A percentile compares a stretch with the other conserved stretches of the same genome.
Evolutionary conservation across 768 basidiomycete species (phyloP).

Genomic region (Boletus reticulatus): DNA sequence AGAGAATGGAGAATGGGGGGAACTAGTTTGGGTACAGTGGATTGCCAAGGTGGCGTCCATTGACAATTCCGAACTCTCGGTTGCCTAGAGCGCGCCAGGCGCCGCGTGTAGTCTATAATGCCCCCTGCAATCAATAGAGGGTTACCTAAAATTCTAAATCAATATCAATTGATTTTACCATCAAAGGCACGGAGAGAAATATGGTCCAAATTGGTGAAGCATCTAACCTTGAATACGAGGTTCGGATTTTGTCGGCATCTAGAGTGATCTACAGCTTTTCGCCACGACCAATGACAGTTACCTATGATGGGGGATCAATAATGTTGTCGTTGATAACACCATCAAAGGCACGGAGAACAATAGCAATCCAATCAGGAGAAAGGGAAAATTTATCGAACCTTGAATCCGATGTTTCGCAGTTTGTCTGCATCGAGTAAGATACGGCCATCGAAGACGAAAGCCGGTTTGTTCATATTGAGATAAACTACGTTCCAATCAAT

Average conservation of each 20-base stretch:
- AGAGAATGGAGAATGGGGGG: background rate
- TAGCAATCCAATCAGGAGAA: background rate
- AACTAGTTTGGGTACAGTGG: slow-evolving; percentile 1
- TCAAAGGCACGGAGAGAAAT: background rate
- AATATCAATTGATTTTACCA: slow-evolving; percentile 5
- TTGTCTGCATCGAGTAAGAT: slow-evolving; percentile 80
- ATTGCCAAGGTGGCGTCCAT: slow-evolving; percentile 8
- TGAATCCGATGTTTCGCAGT: slow-evolving; percentile 88
- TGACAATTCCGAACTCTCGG: background rate
- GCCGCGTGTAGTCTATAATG: slow-evolving; percentile 25
- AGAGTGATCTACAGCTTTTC: slow-evolving; percentile 32
- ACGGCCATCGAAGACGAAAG: slow-evolving; percentile 94
- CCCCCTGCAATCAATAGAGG: slow-evolving; percentile 55
- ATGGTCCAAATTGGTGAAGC: background rate
- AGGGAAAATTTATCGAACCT: slow-evolving; percentile 38
- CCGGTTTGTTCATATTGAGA: slow-evolving; percentile 92
- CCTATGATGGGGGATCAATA: slow-evolving; percentile 32
- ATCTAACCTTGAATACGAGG: slow-evolving; percentile 84
- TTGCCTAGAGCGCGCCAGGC: background rate
- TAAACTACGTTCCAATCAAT: slow-evolving; percentile 92
- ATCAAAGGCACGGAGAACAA: background rate
- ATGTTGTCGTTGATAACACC: slow-evolving; percentile 5
- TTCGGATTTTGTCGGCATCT: slow-evolving; percentile 61
- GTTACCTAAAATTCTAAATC: slow-evolving; percentile 40
- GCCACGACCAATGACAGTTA: slow-evolving; percentile 60